Conservation (phyloP, 2,329 filamentous ascomycete genomes). For the Pleurostoma richardsiae region DNA sequence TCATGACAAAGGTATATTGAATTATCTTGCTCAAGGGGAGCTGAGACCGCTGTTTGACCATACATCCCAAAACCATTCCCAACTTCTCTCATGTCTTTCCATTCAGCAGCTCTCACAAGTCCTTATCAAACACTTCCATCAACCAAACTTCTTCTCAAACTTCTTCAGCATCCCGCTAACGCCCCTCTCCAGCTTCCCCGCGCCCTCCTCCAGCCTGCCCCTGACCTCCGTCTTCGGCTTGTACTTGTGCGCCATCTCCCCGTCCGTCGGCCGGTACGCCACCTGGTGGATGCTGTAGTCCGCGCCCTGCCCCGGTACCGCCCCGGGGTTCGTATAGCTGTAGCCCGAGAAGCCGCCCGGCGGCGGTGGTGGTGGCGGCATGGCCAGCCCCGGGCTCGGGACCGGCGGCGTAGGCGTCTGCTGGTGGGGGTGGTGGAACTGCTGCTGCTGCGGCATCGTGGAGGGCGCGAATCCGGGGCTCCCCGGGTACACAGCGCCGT, state of each 20-base stretch:
- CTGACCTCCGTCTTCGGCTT: constrained; percentile 37
- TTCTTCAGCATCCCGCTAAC: constrained; percentile 70
- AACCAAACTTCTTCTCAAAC: constrained; percentile 70
- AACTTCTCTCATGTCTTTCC: too few relatives aligned
- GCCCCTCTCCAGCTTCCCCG: constrained; percentile 63
- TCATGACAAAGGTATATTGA: too few relatives aligned
- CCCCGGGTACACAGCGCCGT: constrained; percentile 35
- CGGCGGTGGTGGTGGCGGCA: constrained; percentile 39
- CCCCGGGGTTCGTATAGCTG: constrained; percentile 26
- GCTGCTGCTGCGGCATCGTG: constrained; percentile 19
- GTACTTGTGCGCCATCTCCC: constrained; percentile 42
- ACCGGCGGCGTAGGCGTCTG: constrained; percentile 24
- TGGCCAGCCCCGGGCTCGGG: constrained; percentile 28
- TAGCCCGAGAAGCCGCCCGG: constrained; percentile 54
- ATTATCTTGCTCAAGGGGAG: too few relatives aligned
- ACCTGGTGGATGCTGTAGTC: constrained; percentile 64
- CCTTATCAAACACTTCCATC: constrained; percentile 6
- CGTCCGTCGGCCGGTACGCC: constrained; percentile 63
- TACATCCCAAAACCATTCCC: too few relatives aligned
- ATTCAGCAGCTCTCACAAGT: background rate
- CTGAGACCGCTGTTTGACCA: background rate
- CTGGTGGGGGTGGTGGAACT: constrained; percentile 8
- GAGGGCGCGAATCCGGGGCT: constrained; percentile 37
- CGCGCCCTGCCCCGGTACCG: constrained; percentile 11
- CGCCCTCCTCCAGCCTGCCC: constrained; percentile 58